Percentiles rank a stretch among this genome's conserved stretches.
These are phyloP conservation scores for Nemania diffusa DNA, from an alignment of 2,329 filamentous ascomycete species.

Conservation along the genomic window DNA sequence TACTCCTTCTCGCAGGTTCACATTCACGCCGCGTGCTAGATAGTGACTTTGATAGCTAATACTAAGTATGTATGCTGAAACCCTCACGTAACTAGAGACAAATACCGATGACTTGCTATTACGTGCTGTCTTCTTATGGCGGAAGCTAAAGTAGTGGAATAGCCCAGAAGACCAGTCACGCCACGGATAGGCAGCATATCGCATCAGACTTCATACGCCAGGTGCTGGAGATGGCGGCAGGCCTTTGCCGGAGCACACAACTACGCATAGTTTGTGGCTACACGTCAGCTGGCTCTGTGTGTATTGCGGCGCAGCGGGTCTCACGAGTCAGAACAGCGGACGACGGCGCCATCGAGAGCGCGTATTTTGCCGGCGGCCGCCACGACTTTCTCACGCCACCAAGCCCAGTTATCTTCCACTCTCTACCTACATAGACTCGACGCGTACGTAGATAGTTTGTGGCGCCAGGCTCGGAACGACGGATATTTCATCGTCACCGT, in stretches of 20 bases:
- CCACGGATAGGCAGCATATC: not conserved
- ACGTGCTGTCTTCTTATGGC: not conserved
- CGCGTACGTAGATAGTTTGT: conserved; percentile 6
- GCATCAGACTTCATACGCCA: not conserved
- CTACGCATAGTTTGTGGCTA: conserved; percentile 8
- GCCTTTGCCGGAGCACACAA: not conserved
- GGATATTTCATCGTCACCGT: conserved; percentile 14
- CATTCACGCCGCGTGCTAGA: not conserved
- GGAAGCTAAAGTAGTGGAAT: conserved; percentile 19
- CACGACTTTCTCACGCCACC: conserved; percentile 12
- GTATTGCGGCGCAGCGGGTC: conserved; percentile 20
- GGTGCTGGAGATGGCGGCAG: not conserved
- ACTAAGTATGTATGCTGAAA: too few species aligned
- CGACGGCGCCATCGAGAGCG: conserved; percentile 10
- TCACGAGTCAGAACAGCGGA: conserved; percentile 31
- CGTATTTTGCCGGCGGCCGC: conserved; percentile 16
- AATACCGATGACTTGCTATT: conserved; percentile 19
- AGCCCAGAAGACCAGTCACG: not conserved
- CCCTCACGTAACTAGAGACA: not conserved
- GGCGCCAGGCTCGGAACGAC: conserved; percentile 18
- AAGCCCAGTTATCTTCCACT: conserved; percentile 5
- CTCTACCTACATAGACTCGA: too few species aligned
- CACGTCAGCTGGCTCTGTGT: conserved; percentile 33
- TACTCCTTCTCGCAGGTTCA: not conserved
- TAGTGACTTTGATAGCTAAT: conserved; percentile 2